These are phyloP conservation scores for Iris pallida DNA, from an alignment of 116 monocot species.

Conservation along the genomic window DNA sequence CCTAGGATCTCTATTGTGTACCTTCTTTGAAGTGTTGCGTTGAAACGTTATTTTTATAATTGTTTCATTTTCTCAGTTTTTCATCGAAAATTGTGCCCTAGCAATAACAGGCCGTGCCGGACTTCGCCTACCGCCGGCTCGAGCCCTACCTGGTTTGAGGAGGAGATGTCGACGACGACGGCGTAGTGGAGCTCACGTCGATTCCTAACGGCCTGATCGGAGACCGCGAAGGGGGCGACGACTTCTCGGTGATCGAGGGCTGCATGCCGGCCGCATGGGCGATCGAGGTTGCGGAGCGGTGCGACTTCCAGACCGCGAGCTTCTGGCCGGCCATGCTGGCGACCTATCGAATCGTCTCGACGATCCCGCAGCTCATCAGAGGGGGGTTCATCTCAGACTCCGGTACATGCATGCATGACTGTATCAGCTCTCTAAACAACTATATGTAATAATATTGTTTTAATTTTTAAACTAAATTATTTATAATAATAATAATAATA, in stretches of 20 bases:
- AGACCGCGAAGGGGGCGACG: constrained; percentile 3
- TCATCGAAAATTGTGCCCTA: too few species aligned
- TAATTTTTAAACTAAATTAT: too few species aligned
- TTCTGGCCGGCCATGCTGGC: constrained; percentile 82
- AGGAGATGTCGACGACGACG: background rate
- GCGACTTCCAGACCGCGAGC: constrained; percentile 32
- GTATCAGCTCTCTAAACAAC: too few species aligned
- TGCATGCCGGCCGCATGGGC: constrained; percentile 72
- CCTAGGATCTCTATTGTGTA: too few species aligned
- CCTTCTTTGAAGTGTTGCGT: too few species aligned
- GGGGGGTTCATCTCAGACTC: constrained; percentile 40
- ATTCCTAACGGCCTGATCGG: constrained; percentile 18
- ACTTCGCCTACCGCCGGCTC: constrained; percentile 45
- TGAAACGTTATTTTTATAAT: too few species aligned
- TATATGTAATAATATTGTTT: too few species aligned
- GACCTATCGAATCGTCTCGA: constrained; percentile 37
- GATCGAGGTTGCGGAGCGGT: constrained; percentile 32
- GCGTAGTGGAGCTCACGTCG: constrained; percentile 11
- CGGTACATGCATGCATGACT: constrained; percentile 24
- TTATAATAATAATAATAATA: too few species aligned
- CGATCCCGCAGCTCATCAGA: constrained; percentile 45
- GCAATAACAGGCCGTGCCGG: constrained; percentile 35
- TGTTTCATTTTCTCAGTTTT: too few species aligned
- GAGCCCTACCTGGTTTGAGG: too few species aligned
- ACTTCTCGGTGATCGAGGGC: constrained; percentile 44